phyloP scores from a whole-genome alignment of 2,329 filamentous ascomycete genomes.

The Aspergillus sp. region DNA sequence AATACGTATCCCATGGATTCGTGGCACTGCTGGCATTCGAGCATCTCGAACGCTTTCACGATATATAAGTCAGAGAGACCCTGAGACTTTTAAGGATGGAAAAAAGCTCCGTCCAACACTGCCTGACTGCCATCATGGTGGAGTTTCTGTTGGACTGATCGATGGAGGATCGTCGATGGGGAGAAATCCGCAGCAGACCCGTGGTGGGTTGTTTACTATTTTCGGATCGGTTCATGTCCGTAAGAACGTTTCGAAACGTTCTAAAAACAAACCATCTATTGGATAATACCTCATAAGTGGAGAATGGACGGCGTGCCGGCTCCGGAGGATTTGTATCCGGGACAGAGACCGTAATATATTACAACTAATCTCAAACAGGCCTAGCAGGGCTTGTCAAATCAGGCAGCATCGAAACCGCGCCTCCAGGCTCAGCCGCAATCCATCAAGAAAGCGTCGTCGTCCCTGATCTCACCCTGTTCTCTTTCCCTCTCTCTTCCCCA shows the following conservation, averaged over 20 bases:
- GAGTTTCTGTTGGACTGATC: background rate
- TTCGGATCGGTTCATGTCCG: background rate
- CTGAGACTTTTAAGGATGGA: background rate
- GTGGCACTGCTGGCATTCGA: background rate
- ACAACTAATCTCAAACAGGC: background rate
- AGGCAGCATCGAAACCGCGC: conserved; percentile 35
- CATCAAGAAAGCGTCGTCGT: conserved; percentile 22
- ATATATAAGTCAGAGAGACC: background rate
- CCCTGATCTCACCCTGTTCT: conserved; percentile 15
- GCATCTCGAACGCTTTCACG: background rate
- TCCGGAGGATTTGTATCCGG: background rate
- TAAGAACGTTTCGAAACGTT: background rate
- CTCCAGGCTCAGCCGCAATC: conserved; percentile 27
- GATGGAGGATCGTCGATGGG: background rate
- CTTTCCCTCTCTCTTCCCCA: conserved; percentile 8
- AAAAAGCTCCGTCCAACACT: background rate
- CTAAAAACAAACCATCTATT: background rate
- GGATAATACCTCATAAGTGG: background rate
- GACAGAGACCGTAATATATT: background rate
- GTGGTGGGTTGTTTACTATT: background rate
- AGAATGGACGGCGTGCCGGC: background rate
- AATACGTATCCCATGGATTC: background rate
- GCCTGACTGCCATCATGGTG: background rate
- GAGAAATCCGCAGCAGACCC: background rate
- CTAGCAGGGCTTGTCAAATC: conserved; percentile 32